Conservation (phyloP, 2,329 filamentous ascomycete species). For the Raffaelea arxii region DNA sequence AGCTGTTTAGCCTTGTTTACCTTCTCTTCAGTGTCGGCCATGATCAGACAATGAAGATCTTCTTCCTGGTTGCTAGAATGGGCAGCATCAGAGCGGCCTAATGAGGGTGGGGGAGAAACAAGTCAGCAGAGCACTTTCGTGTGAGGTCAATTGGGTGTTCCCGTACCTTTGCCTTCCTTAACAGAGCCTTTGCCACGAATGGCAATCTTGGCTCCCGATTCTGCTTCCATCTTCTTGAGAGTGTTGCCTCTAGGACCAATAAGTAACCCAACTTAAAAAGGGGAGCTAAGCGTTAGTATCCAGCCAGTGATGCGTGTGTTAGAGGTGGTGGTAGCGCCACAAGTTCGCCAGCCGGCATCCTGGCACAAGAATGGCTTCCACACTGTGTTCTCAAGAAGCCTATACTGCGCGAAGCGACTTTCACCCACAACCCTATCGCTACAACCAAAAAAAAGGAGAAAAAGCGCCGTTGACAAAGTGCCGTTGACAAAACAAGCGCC, state of each 20-base stretch:
- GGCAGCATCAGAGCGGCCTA: slow-evolving; percentile 84
- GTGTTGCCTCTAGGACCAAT: slow-evolving; percentile 99
- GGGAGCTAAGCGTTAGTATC: slow-evolving; percentile 84
- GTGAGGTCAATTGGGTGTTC: background rate
- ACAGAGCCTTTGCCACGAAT: slow-evolving; percentile 99
- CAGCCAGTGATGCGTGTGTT: slow-evolving; percentile 14
- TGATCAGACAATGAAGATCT: slow-evolving; percentile 96
- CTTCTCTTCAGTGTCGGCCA: slow-evolving; percentile 99
- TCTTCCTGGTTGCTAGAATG: slow-evolving; percentile 99
- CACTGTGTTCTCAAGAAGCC: no score
- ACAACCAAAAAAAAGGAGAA: no score
- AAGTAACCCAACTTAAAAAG: slow-evolving; percentile 97
- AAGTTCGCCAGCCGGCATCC: slow-evolving; percentile 18
- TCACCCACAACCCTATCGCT: no score
- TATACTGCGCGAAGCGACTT: no score
- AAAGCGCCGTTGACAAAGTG: no score
- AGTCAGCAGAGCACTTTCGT: background rate
- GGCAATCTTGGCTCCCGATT: slow-evolving; percentile 96
- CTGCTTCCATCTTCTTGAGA: slow-evolving; percentile 97
- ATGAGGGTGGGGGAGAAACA: background rate
- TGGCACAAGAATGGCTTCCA: slow-evolving; percentile 20
- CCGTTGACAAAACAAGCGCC: no score
- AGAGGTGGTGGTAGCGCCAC: slow-evolving; percentile 1
- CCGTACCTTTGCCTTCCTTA: slow-evolving; percentile 82
- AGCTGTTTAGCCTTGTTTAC: slow-evolving; percentile 98